These are phyloP conservation scores for Glycine latifolia DNA, from an alignment of 306 rosid genomes.

Conservation along the genomic window DNA sequence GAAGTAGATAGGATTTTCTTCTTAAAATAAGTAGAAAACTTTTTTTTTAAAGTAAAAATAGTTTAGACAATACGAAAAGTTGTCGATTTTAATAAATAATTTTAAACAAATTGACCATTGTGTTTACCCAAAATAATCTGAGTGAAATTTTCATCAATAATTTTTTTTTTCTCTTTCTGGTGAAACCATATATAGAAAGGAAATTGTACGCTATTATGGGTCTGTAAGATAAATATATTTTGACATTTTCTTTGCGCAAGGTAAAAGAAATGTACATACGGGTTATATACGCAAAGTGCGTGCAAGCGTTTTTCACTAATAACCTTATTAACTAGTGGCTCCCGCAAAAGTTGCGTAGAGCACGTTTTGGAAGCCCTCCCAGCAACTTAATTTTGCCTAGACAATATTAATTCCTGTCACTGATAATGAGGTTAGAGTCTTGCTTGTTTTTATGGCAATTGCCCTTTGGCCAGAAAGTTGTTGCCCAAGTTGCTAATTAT, in stretches of 20 bases:
- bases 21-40: too few relatives aligned
- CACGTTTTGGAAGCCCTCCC: background rate
- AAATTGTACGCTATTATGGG: background rate
- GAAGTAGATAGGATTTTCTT: too few relatives aligned
- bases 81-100: too few relatives aligned
- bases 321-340: constrained; percentile 12
- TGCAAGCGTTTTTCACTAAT: background rate
- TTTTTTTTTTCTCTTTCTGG: too few relatives aligned
- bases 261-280: background rate
- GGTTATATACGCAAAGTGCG: background rate
- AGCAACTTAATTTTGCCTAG: constrained; percentile 5
- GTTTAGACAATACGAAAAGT: too few relatives aligned
- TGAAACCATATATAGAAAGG: background rate
- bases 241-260: background rate
- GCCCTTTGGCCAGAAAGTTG: constrained; percentile 6
- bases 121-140: background rate
- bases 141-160: background rate
- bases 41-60: too few relatives aligned
- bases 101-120: too few relatives aligned
- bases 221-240: background rate
- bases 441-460: constrained; percentile 11
- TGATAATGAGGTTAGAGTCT: constrained; percentile 4
- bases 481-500: constrained; percentile 14
- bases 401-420: constrained; percentile 12
- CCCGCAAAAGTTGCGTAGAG: constrained; percentile 2